Evolutionary conservation across 2,329 filamentous ascomycete species (phyloP).

Genomic region (Shiraia sp.): DNA sequence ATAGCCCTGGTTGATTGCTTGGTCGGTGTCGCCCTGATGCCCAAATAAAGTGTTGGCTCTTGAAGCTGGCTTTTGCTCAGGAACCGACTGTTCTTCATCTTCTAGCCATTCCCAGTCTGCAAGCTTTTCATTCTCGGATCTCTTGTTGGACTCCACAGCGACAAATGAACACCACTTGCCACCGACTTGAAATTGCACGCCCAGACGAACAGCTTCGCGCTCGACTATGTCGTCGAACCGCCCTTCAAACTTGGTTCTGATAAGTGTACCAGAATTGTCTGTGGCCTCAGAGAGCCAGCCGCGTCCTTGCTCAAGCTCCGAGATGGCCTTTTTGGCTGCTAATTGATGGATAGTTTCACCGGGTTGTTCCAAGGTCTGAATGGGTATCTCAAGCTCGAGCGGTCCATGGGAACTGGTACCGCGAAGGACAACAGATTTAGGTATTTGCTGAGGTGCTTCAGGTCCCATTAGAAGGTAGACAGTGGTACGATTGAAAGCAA

Average conservation of each 20-base stretch:
- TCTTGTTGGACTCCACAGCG: conserved; percentile 58
- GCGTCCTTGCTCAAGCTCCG: conserved; percentile 70
- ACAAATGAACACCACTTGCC: conserved; percentile 76
- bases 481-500: conserved; percentile 66
- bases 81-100: conserved; percentile 6
- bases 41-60: too few species aligned
- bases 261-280: conserved; percentile 42
- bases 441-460: conserved; percentile 49
- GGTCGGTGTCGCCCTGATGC: too few species aligned
- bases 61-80: too few species aligned
- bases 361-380: conserved; percentile 53
- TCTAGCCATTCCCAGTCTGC: conserved; percentile 35
- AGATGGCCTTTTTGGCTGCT: conserved; percentile 67
- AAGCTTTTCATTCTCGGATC: conserved; percentile 12
- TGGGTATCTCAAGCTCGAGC: conserved; percentile 66
- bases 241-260: conserved; percentile 50
- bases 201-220: conserved; percentile 67
- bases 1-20: too few species aligned
- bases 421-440: conserved; percentile 61
- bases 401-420: conserved; percentile 62
- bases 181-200: conserved; percentile 67
- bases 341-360: conserved; percentile 69
- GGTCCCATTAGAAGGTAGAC: conserved; percentile 68
- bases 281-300: conserved; percentile 59
- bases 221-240: conserved; percentile 65